A percentile compares a stretch with the other conserved stretches of the same genome.
Conservation (phyloP, 352 stramenopile species). For the Poterioochromonas sp. region DNA sequence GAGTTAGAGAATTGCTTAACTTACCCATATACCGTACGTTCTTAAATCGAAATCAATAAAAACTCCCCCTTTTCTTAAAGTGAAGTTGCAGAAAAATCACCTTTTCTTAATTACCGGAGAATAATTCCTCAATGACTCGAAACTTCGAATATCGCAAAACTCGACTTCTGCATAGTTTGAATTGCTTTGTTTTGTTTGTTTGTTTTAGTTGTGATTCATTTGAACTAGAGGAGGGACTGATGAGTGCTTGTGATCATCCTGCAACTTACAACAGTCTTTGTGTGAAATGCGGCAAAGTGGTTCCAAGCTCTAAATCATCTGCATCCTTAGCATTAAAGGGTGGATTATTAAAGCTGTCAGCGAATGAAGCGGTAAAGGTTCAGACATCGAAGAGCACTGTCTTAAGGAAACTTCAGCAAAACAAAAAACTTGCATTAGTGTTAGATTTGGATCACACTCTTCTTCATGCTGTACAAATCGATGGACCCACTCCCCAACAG, state of each 20-base stretch:
- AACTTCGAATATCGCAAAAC: no score
- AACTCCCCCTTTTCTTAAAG: no score
- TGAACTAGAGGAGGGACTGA: neutral
- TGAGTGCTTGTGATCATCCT: conserved; percentile 1
- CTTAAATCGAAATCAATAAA: no score
- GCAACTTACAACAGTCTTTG: neutral
- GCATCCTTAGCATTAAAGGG: neutral
- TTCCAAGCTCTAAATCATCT: neutral
- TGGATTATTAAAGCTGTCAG: neutral
- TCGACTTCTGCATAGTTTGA: no score
- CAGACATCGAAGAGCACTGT: neutral
- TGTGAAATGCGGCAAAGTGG: neutral
- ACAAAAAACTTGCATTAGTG: neutral
- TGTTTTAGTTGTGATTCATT: no score
- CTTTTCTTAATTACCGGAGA: no score
- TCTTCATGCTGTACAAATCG: conserved; percentile 25
- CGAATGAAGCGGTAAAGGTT: neutral
- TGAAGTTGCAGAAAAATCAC: no score
- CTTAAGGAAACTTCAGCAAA: neutral
- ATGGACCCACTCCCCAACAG: neutral
- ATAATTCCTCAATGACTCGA: no score
- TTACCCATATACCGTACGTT: no score
- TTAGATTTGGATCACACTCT: conserved; percentile 26
- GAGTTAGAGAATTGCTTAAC: no score
- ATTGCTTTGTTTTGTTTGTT: no score